phyloP scores from a whole-genome alignment of 2,329 filamentous ascomycete genomes.

The Seiridium cupressi region DNA sequence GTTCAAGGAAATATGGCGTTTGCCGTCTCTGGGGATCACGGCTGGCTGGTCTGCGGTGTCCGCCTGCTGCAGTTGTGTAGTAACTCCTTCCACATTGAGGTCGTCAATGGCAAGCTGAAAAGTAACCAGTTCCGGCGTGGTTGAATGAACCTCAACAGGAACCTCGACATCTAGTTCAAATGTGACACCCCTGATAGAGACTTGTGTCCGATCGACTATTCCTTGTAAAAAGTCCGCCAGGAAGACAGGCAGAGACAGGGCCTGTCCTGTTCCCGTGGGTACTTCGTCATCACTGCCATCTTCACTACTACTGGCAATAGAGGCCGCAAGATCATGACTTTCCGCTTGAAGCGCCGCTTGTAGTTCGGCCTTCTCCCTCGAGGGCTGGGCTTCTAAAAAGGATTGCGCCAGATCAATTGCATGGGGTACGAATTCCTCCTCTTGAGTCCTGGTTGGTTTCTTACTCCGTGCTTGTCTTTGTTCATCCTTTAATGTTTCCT shows the following conservation, averaged over 20 bases:
- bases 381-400: slow-evolving; percentile 71
- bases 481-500: slow-evolving; percentile 31
- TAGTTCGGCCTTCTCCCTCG: slow-evolving; percentile 63
- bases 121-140: slow-evolving; percentile 54
- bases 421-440: slow-evolving; percentile 56
- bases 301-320: slow-evolving; percentile 56
- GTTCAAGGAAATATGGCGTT: slow-evolving; percentile 62
- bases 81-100: slow-evolving; percentile 67
- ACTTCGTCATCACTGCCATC: slow-evolving; percentile 62
- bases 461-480: slow-evolving; percentile 22
- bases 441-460: slow-evolving; percentile 22
- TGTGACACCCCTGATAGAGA: slow-evolving; percentile 63
- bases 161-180: slow-evolving; percentile 65
- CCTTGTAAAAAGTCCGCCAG: slow-evolving; percentile 72
- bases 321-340: slow-evolving; percentile 60
- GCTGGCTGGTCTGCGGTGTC: slow-evolving; percentile 29
- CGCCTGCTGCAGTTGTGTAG: slow-evolving; percentile 30
- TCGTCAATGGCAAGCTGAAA: slow-evolving; percentile 64
- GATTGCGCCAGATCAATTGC: slow-evolving; percentile 73
- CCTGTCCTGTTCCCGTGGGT: slow-evolving; percentile 66
- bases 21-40: slow-evolving; percentile 57
- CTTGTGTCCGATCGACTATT: slow-evolving; percentile 67
- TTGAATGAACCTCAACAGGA: slow-evolving; percentile 45
- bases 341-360: slow-evolving; percentile 67
- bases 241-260: slow-evolving; percentile 67